Evolutionary conservation across 345 rosid genomes (phyloP).

Genomic region (Noccaea caerulescens): DNA sequence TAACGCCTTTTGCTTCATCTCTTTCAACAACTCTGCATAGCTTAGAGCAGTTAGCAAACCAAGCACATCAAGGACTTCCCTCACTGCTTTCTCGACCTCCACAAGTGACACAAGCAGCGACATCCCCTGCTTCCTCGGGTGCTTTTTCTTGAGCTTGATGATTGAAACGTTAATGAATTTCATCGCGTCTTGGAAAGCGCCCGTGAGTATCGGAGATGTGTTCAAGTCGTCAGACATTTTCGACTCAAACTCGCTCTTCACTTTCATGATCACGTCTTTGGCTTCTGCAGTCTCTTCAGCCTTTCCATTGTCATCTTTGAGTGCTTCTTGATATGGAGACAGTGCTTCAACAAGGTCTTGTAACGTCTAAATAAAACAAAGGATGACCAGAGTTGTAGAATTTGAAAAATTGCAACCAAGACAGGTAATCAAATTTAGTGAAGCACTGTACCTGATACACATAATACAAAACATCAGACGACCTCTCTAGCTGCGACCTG

Average conservation of each 20-base stretch:
- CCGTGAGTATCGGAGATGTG: slow-evolving; percentile 62
- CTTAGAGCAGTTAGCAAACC: slow-evolving; percentile 57
- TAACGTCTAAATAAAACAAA: slow-evolving; percentile 52
- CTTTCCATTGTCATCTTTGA: slow-evolving; percentile 38
- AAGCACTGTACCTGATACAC: slow-evolving; percentile 54
- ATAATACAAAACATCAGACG: slow-evolving; percentile 65
- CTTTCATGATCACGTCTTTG: slow-evolving; percentile 48
- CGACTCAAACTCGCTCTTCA: slow-evolving; percentile 53
- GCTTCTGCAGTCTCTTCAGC: slow-evolving; percentile 51
- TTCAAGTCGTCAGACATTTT: slow-evolving; percentile 75
- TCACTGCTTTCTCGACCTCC: slow-evolving; percentile 57
- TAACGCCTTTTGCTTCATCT: slow-evolving; percentile 64
- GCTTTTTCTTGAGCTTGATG: slow-evolving; percentile 50
- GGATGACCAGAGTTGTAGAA: no score
- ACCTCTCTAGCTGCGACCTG: slow-evolving; percentile 55
- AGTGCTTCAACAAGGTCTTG: slow-evolving; percentile 64
- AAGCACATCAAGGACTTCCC: slow-evolving; percentile 53
- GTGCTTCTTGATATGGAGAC: slow-evolving; percentile 46
- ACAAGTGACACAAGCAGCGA: slow-evolving; percentile 51
- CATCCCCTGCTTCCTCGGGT: slow-evolving; percentile 18
- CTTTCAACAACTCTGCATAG: slow-evolving; percentile 60
- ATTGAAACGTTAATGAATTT: slow-evolving; percentile 63
- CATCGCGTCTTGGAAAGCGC: slow-evolving; percentile 71
- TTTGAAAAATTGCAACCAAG: no score
- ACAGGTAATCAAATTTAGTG: no score